Percentiles rank a stretch among this genome's conserved stretches.
These are phyloP conservation scores for Phialocephala sp. DNA, from an alignment of 2,329 filamentous ascomycete genomes.

Conservation along the genomic window DNA sequence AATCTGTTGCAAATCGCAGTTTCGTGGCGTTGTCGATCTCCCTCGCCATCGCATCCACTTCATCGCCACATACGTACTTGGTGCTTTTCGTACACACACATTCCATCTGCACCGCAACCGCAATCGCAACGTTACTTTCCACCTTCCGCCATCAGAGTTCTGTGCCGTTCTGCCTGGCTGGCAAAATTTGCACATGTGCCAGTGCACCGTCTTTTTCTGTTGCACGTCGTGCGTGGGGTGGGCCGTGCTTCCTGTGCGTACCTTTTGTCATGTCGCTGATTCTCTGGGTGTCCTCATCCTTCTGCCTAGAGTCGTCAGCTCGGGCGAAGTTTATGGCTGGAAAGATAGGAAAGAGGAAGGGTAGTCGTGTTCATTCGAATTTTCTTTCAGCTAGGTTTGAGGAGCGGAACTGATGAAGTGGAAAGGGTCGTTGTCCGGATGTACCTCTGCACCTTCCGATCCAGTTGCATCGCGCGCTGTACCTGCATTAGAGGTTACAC, in stretches of 20 bases:
- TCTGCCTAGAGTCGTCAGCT: not conserved
- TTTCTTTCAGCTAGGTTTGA: not conserved
- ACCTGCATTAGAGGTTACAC: slow-evolving; percentile 1
- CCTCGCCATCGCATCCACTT: not conserved
- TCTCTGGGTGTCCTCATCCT: not conserved
- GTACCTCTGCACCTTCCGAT: not conserved
- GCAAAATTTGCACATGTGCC: not conserved
- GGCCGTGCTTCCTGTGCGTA: not conserved
- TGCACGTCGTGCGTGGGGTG: slow-evolving; percentile 8
- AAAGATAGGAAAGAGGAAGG: not conserved
- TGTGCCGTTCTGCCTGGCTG: not conserved
- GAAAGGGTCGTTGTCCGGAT: not conserved
- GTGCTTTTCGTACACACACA: not conserved
- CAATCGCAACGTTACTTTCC: not conserved
- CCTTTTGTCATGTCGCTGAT: not conserved
- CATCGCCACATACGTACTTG: slow-evolving; percentile 7
- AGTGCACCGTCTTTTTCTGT: not conserved
- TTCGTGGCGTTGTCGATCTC: slow-evolving; percentile 7
- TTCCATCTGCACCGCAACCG: not conserved
- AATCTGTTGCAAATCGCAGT: not conserved
- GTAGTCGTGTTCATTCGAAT: no score
- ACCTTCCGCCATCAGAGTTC: not conserved
- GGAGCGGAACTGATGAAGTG: not conserved
- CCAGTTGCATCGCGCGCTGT: not conserved
- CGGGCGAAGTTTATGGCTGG: not conserved